Evolutionary conservation across 2,329 filamentous ascomycete genomes (phyloP).

Genomic region (Paracoccidioides lutzii): DNA sequence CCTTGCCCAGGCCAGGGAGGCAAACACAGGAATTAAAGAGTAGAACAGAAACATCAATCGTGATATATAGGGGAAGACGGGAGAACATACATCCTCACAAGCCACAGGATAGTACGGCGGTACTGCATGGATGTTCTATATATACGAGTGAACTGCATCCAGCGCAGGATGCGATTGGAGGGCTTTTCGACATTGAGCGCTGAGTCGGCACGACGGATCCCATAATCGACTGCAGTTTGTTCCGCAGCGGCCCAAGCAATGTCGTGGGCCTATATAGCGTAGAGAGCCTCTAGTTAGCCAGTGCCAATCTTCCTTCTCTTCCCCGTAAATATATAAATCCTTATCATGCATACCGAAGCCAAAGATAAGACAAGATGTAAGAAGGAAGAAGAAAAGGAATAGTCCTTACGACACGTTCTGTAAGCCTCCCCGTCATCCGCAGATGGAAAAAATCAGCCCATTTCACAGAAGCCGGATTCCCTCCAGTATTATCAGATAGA

Average conservation of each 20-base stretch:
- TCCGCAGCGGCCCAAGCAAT: constrained; percentile 9
- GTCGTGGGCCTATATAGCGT: constrained; percentile 7
- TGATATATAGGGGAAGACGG: neutral
- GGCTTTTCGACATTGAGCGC: constrained; percentile 5
- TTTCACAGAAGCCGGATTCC: constrained; percentile 9
- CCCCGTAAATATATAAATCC: neutral
- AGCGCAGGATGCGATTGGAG: constrained; percentile 5
- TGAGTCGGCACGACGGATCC: constrained; percentile 7
- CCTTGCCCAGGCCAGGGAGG: neutral
- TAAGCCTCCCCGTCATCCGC: constrained; percentile 7
- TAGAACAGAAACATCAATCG: neutral
- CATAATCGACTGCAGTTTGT: constrained; percentile 11
- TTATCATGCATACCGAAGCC: too few relatives aligned
- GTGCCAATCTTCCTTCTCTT: neutral
- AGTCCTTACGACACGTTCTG: constrained; percentile 8
- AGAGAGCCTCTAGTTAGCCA: neutral
- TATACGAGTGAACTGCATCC: constrained; percentile 8
- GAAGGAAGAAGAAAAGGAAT: neutral
- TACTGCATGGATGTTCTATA: constrained; percentile 10
- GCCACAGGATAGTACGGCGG: constrained; percentile 10
- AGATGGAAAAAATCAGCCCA: constrained; percentile 12
- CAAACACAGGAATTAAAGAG: neutral
- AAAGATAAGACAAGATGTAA: neutral
- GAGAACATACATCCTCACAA: constrained; percentile 8
- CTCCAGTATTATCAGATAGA: constrained; percentile 7